Evolutionary conservation across 148 eudicot genomes (phyloP), one percentile per base, ranked within the genome.

Genomic region (Mesembryanthemum crystallinum): DNA sequence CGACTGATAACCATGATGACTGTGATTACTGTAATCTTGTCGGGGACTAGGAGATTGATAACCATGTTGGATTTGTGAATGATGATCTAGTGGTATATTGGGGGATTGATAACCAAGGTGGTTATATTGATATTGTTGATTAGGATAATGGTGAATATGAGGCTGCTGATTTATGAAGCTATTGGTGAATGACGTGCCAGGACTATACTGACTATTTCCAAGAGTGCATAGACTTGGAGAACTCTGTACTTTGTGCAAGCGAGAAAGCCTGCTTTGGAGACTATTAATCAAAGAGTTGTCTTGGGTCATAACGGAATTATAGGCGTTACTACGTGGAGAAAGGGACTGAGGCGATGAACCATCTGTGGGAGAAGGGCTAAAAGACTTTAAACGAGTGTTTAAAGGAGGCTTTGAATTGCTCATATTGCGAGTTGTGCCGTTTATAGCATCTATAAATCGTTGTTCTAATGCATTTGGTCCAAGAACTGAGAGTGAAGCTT

Each of bases 391-490:
- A 30, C 70, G 80, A 73, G 74, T 70, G 63, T 35, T 54, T 47
- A 3, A 4, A 13, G 69, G 58, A 13, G 60, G 57, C 27, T 73
- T 78, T 63, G 28, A 13, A 9, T 25, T 55, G 71, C 45, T 62
- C 12, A 76, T 45, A 5, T 83, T 29, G 8, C 87, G 89, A 21
- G 80, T 55, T 25, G 83, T 62, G 59, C 90, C 89, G 49, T 88
- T 92, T 67, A 88, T 51, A 13, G 89, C 89, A 59, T 88, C 91
- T 1, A 87, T 70, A 43, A 87, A 89, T 24, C 93, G 83, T 49
- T 88, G 92, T 39, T 87, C 89, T 3, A 70, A 32, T 1, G 83
- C 64, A 2, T 79, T 79, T 27, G 79, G 79, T 7, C 78, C 83
- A 25, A 80, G 67, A 14, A 61, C 73, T 24, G 76, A 74, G 27